Percentiles rank a stretch among this genome's conserved stretches.
These are phyloP conservation scores for Piper longum DNA, from an alignment of 164 flowering plant genomes.

Conservation along the genomic window DNA sequence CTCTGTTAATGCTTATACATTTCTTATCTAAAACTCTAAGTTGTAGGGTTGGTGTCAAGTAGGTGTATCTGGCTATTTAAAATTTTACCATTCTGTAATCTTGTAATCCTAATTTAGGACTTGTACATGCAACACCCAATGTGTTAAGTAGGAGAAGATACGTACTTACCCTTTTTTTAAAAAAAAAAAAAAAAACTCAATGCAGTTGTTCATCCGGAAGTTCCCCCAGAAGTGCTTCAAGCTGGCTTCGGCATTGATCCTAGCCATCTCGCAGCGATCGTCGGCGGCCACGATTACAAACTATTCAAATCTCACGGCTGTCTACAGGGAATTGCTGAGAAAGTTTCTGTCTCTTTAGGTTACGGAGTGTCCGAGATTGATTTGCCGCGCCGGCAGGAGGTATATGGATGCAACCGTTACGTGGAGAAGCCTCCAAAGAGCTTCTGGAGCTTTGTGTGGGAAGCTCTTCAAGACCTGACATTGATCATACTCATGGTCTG, in stretches of 20 bases:
- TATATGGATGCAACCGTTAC: conserved; percentile 5
- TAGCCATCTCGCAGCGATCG: conserved; percentile 28
- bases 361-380: conserved; percentile 21
- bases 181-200: not conserved
- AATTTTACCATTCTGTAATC: no score
- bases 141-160: no score
- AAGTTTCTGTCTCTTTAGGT: conserved; percentile 17
- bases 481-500: no score
- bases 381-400: conserved; percentile 15
- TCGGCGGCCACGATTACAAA: conserved; percentile 13
- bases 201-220: conserved; percentile 18
- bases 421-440: conserved; percentile 34
- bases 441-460: conserved; percentile 41
- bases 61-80: no score
- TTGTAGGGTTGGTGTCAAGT: no score
- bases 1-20: no score
- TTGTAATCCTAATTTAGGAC: no score
- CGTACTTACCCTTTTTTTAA: conserved; percentile 1
- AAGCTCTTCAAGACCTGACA: no score
- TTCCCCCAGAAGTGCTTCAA: conserved; percentile 18
- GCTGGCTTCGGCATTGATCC: conserved; percentile 31
- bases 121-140: no score
- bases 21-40: no score
- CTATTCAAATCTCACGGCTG: conserved; percentile 16
- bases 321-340: conserved; percentile 25